Percentiles rank a stretch among this genome's conserved stretches.
Conservation (phyloP, 129 eudicot genomes). For the Flaveria brownii region DNA sequence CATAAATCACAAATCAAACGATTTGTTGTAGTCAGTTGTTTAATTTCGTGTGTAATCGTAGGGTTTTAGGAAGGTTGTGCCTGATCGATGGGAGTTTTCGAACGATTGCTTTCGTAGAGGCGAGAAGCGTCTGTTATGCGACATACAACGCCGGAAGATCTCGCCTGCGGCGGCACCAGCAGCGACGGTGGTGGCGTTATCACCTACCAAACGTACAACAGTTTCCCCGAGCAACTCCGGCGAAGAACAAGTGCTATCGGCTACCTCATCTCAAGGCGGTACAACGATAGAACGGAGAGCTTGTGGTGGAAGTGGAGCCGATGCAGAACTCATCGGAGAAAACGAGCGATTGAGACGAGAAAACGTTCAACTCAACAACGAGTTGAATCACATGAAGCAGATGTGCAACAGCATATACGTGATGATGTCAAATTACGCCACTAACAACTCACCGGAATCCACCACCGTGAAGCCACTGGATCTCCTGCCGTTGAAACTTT, state of each 20-base stretch:
- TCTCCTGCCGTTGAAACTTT: slow-evolving; percentile 54
- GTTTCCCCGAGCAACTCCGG: slow-evolving; percentile 69
- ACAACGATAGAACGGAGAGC: background rate
- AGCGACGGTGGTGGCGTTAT: slow-evolving; percentile 21
- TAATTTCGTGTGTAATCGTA: slow-evolving; percentile 9
- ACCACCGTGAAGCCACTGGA: slow-evolving; percentile 45
- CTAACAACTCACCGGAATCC: slow-evolving; percentile 34
- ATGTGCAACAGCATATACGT: slow-evolving; percentile 63
- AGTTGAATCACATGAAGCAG: slow-evolving; percentile 67
- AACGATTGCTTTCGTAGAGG: slow-evolving; percentile 78
- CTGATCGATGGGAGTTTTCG: slow-evolving; percentile 96
- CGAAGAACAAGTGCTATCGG: slow-evolving; percentile 86
- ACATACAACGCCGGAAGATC: slow-evolving; percentile 87
- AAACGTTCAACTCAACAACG: slow-evolving; percentile 66
- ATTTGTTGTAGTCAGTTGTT: background rate
- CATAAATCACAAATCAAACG: too few relatives aligned
- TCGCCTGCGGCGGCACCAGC: slow-evolving; percentile 20
- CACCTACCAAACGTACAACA: slow-evolving; percentile 31
- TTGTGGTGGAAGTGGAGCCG: slow-evolving; percentile 39
- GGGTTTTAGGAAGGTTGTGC: slow-evolving; percentile 92
- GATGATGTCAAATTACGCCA: slow-evolving; percentile 60
- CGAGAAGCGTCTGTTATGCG: slow-evolving; percentile 65
- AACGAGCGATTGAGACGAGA: slow-evolving; percentile 69
- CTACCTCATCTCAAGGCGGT: slow-evolving; percentile 62
- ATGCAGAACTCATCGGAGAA: slow-evolving; percentile 54